Percentiles rank a stretch among this genome's conserved stretches.
Conservation (phyloP, 2,329 filamentous ascomycete genomes). For the Sporothrix dimorphospora region DNA sequence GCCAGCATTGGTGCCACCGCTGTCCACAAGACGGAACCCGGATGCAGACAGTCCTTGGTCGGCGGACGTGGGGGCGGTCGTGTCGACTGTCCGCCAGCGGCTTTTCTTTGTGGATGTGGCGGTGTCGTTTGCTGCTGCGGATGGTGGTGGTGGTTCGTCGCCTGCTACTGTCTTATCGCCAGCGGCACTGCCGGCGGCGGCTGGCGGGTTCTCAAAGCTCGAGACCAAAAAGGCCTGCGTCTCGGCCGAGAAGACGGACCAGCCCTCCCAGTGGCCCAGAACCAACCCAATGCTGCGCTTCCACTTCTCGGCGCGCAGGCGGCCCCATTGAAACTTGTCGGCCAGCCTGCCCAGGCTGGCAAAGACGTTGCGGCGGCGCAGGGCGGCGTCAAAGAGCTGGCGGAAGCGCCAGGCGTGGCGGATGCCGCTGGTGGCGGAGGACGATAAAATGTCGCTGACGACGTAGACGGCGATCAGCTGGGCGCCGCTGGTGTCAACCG, state of each 20-base stretch:
- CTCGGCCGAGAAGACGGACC: constrained; percentile 73
- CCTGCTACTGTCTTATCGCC: constrained; percentile 36
- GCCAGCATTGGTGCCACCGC: background rate
- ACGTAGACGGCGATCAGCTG: constrained; percentile 83
- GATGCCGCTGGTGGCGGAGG: constrained; percentile 73
- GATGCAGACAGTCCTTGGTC: constrained; percentile 40
- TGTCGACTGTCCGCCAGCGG: constrained; percentile 58
- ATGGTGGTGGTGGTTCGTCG: background rate
- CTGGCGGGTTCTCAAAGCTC: constrained; percentile 71
- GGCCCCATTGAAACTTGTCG: constrained; percentile 75
- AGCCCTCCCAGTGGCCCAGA: constrained; percentile 71
- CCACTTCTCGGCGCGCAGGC: constrained; percentile 82
- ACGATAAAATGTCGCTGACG: constrained; percentile 75
- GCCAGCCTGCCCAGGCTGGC: constrained; percentile 74
- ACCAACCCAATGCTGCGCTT: constrained; percentile 73
- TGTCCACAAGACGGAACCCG: background rate
- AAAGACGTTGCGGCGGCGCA: constrained; percentile 71
- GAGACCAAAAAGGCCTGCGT: constrained; percentile 71
- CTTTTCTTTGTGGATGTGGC: constrained; percentile 45
- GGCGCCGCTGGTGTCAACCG: constrained; percentile 67
- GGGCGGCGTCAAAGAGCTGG: constrained; percentile 73
- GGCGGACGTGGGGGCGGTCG: constrained; percentile 25
- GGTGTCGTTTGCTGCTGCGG: background rate
- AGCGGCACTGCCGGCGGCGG: constrained; percentile 40
- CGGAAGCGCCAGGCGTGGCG: constrained; percentile 87